A percentile compares a stretch with the other conserved stretches of the same genome.
Evolutionary conservation across 805 yeast species (phyloP).

Genomic region (Sugiyamaella lignohabitans): DNA sequence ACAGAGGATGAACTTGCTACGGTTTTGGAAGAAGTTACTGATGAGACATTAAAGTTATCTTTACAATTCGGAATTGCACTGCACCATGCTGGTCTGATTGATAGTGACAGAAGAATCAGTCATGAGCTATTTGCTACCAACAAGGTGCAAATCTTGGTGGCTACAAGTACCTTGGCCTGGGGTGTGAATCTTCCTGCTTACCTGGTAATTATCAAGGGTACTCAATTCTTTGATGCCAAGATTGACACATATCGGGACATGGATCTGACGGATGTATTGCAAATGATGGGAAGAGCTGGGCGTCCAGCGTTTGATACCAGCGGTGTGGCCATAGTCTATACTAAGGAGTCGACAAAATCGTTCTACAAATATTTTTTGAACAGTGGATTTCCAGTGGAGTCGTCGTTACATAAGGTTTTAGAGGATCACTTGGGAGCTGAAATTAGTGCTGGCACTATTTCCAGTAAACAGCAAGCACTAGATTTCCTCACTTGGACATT

Average conservation of each 20-base stretch:
- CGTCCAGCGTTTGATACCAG: constrained; percentile 75
- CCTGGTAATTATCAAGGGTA: constrained; percentile 71
- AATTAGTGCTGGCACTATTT: constrained; percentile 62
- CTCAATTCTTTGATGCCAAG: constrained; percentile 53
- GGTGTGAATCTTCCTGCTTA: constrained; percentile 81
- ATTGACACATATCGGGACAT: constrained; percentile 66
- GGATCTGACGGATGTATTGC: constrained; percentile 76
- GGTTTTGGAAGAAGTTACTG: constrained; percentile 54
- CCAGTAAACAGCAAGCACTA: constrained; percentile 59
- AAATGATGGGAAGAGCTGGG: constrained; percentile 84
- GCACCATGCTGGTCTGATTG: constrained; percentile 78
- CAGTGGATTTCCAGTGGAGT: constrained; percentile 77
- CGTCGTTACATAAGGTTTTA: constrained; percentile 68
- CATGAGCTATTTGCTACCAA: constrained; percentile 65
- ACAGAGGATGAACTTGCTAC: constrained; percentile 54
- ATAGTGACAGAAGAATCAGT: constrained; percentile 61
- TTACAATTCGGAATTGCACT: constrained; percentile 75
- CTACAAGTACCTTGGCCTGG: constrained; percentile 84
- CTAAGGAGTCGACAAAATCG: constrained; percentile 66
- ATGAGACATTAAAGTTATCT: constrained; percentile 70
- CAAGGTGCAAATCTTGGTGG: constrained; percentile 65
- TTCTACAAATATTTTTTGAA: constrained; percentile 74
- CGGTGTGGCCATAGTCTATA: constrained; percentile 70
- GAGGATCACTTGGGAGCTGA: constrained; percentile 80
- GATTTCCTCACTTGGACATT: constrained; percentile 75